phyloP scores from a whole-genome alignment of 208 protist species.

The Leishmania arabica region DNA sequence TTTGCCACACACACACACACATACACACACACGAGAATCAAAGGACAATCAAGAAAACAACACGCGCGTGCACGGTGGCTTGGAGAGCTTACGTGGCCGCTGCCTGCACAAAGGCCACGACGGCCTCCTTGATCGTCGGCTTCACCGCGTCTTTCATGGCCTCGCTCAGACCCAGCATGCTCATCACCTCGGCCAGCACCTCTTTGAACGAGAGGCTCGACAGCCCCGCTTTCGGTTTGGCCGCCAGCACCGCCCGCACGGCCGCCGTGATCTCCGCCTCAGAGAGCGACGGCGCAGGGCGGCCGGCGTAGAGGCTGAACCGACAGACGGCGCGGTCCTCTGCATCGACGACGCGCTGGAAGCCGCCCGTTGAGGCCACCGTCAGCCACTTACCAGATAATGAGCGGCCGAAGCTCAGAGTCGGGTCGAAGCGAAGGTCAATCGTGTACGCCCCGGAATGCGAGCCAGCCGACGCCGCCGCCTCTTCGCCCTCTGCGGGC shows the following conservation, averaged over 20 bases:
- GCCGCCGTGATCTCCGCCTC: slow-evolving; percentile 32
- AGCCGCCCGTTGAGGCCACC: slow-evolving; percentile 55
- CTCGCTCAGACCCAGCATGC: slow-evolving; percentile 33
- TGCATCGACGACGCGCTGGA: slow-evolving; percentile 40
- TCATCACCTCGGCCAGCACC: slow-evolving; percentile 42
- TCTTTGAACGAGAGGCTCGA: slow-evolving; percentile 50
- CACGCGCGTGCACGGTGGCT: background rate
- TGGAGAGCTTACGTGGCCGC: background rate
- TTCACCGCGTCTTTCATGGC: slow-evolving; percentile 31
- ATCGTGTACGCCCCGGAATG: slow-evolving; percentile 27
- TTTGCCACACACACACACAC: background rate
- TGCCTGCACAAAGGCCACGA: slow-evolving; percentile 11
- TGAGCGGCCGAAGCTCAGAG: slow-evolving; percentile 37
- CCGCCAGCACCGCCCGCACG: slow-evolving; percentile 41
- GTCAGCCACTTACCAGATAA: slow-evolving; percentile 63
- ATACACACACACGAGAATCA: background rate
- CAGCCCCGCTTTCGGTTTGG: slow-evolving; percentile 15
- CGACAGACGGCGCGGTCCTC: slow-evolving; percentile 39
- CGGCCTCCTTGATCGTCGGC: slow-evolving; percentile 37
- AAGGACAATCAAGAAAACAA: background rate
- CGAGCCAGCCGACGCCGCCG: background rate
- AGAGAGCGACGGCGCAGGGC: slow-evolving; percentile 32
- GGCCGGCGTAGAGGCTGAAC: slow-evolving; percentile 61
- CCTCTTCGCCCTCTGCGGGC: background rate
- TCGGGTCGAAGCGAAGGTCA: slow-evolving; percentile 60